Conservation (phyloP, 768 basidiomycete species). For the Suillus brevipes region DNA sequence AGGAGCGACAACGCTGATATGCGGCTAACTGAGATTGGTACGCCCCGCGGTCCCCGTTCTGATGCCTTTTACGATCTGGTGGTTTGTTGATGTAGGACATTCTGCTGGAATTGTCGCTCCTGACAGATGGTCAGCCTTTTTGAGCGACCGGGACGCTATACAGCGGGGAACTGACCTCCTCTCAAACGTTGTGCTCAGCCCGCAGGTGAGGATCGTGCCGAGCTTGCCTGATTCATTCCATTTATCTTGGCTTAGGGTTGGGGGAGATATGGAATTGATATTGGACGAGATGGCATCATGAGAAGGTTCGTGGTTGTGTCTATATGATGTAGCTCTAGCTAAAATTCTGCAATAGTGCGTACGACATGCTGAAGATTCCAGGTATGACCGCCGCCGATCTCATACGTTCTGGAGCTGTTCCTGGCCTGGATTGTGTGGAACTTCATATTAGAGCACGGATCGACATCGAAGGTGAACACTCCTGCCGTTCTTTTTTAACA, state of each 20-base stretch:
- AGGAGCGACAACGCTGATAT: slow-evolving; percentile 88
- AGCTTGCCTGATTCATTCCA: slow-evolving; percentile 3
- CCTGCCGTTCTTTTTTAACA: slow-evolving; percentile 1
- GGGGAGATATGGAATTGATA: slow-evolving; percentile 41
- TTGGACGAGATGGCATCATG: slow-evolving; percentile 42
- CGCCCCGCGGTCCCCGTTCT: slow-evolving; percentile 4
- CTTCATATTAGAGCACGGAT: slow-evolving; percentile 58
- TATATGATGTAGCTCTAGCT: slow-evolving; percentile 1
- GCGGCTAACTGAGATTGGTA: slow-evolving; percentile 77
- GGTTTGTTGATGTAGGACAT: slow-evolving; percentile 32
- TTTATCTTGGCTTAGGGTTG: slow-evolving; percentile 34
- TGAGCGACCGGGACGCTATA: slow-evolving; percentile 34
- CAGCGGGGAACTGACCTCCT: slow-evolving; percentile 36
- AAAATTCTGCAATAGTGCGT: slow-evolving; percentile 53
- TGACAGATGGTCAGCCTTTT: slow-evolving; percentile 44
- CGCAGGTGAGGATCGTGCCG: slow-evolving; percentile 37
- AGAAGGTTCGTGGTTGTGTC: slow-evolving; percentile 37
- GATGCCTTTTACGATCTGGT: neutral
- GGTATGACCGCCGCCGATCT: slow-evolving; percentile 48
- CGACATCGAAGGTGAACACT: slow-evolving; percentile 65
- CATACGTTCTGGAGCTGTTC: slow-evolving; percentile 41
- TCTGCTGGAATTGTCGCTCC: slow-evolving; percentile 42
- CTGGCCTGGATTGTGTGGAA: slow-evolving; percentile 45
- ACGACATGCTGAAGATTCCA: slow-evolving; percentile 67
- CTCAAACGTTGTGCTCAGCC: slow-evolving; percentile 35